Evolutionary conservation across 768 basidiomycete species (phyloP), one percentile per base, ranked within the genome.

Genomic region (Lenzites betulinus): DNA sequence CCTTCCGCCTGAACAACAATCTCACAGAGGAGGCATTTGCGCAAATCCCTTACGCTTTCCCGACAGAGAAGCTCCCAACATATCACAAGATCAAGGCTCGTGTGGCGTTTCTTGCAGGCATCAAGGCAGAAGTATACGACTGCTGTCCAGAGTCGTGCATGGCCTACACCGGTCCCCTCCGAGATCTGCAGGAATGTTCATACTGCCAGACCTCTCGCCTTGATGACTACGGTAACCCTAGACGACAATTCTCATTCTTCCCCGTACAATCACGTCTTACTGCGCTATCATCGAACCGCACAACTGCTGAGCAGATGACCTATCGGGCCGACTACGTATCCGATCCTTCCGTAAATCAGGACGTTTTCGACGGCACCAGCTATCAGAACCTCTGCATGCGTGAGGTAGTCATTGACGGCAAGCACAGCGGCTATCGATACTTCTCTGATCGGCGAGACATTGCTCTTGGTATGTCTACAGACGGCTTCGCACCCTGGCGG

Each of bases 401-500:
- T 20, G 33, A 64, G 16, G 75, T 80, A 35, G 30, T 52, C 7
- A 57, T 78, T 35, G 60, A 75, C 47, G 73, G 69, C 2, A 35
- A 70, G 2, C 41, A 47, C 8, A 61, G 65, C 0, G 44, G 47
- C 0, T 65, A 75, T 56, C 62, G 48, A 0, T 77, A 70, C 64
- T 85, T 85, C 57, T 66, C 67, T 0, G 71, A 74, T n/a, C 47
- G 38, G 0, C 68, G 67, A 6, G 80, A 83, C 54, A 69, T 83
- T 22, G 79, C 80, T 1, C 70, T 83, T 7, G 75, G 73, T 0
- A 52, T 82, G 1, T 76, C 75, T 3, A 73, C 73, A 0, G 81
- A 84, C 67, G 76, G 82, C 0, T 80, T 80, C 64, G 63, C 68
- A 0, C 72, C 77, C 5, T 80, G 75, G 60, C 75, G 75, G 41